Evolutionary conservation across 2,329 filamentous ascomycete genomes (phyloP).

Genomic region (Elsinoe fawcettii): DNA sequence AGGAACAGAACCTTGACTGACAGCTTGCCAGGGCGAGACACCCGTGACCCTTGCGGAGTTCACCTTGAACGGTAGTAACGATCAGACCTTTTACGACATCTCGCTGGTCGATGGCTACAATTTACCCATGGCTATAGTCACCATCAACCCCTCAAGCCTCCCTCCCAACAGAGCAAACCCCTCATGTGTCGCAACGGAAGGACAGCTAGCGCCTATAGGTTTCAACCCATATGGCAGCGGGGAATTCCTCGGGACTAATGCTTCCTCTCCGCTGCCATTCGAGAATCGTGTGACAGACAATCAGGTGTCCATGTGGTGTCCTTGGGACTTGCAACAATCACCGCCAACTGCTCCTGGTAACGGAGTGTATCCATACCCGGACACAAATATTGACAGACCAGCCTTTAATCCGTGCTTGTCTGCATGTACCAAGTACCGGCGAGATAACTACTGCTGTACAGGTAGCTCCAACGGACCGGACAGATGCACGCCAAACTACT

Average conservation of each 20-base stretch:
- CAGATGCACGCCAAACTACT: constrained; percentile 58
- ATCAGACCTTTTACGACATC: constrained; percentile 75
- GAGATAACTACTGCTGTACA: constrained; percentile 65
- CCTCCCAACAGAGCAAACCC: constrained; percentile 70
- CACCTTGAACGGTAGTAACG: constrained; percentile 59
- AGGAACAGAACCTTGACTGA: constrained; percentile 14
- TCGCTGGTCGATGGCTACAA: constrained; percentile 83
- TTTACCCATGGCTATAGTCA: constrained; percentile 55
- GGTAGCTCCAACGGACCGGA: constrained; percentile 57
- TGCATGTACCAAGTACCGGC: constrained; percentile 62
- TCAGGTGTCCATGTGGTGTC: constrained; percentile 63
- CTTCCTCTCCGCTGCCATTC: constrained; percentile 59
- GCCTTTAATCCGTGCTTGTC: constrained; percentile 71
- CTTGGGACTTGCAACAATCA: constrained; percentile 65
- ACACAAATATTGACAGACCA: constrained; percentile 62
- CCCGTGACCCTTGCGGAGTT: constrained; percentile 77
- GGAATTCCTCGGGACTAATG: constrained; percentile 54
- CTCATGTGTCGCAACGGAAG: constrained; percentile 65
- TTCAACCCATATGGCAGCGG: constrained; percentile 48
- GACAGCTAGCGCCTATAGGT: constrained; percentile 44
- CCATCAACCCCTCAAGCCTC: constrained; percentile 47
- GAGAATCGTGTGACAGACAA: constrained; percentile 52
- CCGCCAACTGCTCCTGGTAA: constrained; percentile 63
- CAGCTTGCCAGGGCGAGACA: constrained; percentile 51
- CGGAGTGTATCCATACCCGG: constrained; percentile 73